Conservation (phyloP, 495 filamentous ascomycete genomes). For the Aspergillus campestris region DNA sequence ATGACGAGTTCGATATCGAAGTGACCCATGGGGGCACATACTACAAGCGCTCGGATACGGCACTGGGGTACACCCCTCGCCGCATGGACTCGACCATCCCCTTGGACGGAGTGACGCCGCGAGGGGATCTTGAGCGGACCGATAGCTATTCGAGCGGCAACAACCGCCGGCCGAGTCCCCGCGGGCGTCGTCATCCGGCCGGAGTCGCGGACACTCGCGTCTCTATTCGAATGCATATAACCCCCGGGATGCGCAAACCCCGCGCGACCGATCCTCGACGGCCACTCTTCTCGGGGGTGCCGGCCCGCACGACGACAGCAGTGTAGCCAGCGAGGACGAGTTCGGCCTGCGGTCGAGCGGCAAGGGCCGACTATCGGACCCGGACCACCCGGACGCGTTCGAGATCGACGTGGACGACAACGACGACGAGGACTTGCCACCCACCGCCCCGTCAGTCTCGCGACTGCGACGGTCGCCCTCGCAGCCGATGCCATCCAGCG, state of each 20-base stretch:
- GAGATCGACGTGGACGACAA: slow-evolving; percentile 34
- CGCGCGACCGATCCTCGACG: slow-evolving; percentile 33
- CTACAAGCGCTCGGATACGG: slow-evolving; percentile 64
- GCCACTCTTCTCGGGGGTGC: slow-evolving; percentile 28
- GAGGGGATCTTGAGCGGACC: slow-evolving; percentile 20
- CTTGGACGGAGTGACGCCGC: slow-evolving; percentile 38
- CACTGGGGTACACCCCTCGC: slow-evolving; percentile 67
- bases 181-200: slow-evolving; percentile 37
- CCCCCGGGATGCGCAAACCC: slow-evolving; percentile 26
- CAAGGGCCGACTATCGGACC: slow-evolving; percentile 52
- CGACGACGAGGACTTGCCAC: slow-evolving; percentile 44
- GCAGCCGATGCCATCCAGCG: slow-evolving; percentile 27
- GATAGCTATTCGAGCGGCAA: slow-evolving; percentile 50
- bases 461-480: slow-evolving; percentile 50
- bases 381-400: slow-evolving; percentile 44
- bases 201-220: slow-evolving; percentile 29
- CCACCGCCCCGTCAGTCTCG: slow-evolving; percentile 31
- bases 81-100: slow-evolving; percentile 46
- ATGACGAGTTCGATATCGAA: slow-evolving; percentile 98
- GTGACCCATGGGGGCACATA: slow-evolving; percentile 65
- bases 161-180: slow-evolving; percentile 42
- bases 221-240: slow-evolving; percentile 56
- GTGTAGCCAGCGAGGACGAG: slow-evolving; percentile 45
- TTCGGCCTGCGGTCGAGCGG: slow-evolving; percentile 37
- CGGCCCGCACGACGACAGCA: slow-evolving; percentile 38